Conservation (phyloP, 192 early-diverging fungal species). For the Cladochytrium replicatum region DNA sequence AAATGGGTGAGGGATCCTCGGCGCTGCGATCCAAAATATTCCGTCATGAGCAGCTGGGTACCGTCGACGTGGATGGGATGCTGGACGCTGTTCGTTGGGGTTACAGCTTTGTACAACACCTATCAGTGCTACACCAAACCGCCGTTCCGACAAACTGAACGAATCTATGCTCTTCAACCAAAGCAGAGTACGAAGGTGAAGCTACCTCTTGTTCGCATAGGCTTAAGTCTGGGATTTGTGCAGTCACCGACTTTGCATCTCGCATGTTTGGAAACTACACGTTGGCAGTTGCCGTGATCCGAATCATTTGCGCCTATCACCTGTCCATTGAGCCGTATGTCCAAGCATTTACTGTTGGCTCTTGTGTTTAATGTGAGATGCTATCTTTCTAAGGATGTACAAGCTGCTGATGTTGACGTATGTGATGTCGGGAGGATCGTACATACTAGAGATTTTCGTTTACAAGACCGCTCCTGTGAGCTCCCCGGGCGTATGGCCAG, state of each 20-base stretch:
- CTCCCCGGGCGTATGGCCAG: conserved; percentile 31
- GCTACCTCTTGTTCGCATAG: no score
- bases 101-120: conserved; percentile 72
- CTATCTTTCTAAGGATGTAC: no score
- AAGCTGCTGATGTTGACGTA: conserved; percentile 35
- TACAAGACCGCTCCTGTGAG: conserved; percentile 33
- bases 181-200: conserved; percentile 54
- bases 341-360: no score
- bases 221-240: no score
- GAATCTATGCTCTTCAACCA: conserved; percentile 61
- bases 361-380: no score
- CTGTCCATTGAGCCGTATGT: conserved; percentile 54
- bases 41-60: no score
- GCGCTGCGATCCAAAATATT: no score
- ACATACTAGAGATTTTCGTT: conserved; percentile 33
- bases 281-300: conserved; percentile 63
- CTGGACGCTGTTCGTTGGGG: conserved; percentile 63
- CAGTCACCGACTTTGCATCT: conserved; percentile 72
- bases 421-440: no score
- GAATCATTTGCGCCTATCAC: conserved; percentile 80
- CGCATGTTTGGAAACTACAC: conserved; percentile 89
- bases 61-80: no score
- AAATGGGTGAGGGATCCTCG: no score
- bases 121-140: conserved; percentile 76
- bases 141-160: conserved; percentile 55